These are phyloP conservation scores for Plasmodium inui DNA, from an alignment of 169 alveolate genomes.

Conservation along the genomic window DNA sequence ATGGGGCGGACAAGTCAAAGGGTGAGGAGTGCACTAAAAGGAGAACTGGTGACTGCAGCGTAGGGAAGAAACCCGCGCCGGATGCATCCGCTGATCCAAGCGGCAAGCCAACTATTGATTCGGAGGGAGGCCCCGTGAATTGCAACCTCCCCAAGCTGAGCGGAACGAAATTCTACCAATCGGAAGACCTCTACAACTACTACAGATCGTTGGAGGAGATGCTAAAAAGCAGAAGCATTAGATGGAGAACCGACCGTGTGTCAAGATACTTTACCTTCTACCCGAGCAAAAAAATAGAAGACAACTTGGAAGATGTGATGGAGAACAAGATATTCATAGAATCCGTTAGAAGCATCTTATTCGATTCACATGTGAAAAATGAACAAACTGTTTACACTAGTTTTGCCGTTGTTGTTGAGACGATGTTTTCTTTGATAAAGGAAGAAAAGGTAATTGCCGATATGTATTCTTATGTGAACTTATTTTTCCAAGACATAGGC, in stretches of 20 bases:
- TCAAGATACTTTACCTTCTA: slow-evolving; percentile 37
- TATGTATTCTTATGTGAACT: slow-evolving; percentile 17
- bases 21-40: neutral
- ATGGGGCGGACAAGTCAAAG: neutral
- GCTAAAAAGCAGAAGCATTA: slow-evolving; percentile 5
- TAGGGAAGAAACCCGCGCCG: neutral
- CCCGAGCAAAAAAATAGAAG: neutral
- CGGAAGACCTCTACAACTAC: slow-evolving; percentile 23
- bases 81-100: neutral
- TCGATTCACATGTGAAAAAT: slow-evolving; percentile 14
- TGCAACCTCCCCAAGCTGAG: slow-evolving; percentile 7
- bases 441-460: slow-evolving; percentile 24
- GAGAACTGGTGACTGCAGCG: neutral
- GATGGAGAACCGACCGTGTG: neutral
- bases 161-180: neutral
- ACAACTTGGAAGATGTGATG: neutral
- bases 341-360: slow-evolving; percentile 43
- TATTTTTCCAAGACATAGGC: slow-evolving; percentile 32
- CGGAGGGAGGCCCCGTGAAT: neutral
- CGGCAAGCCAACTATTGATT: neutral
- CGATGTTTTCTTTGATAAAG: slow-evolving; percentile 25
- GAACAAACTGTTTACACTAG: slow-evolving; percentile 13
- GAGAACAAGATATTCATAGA: slow-evolving; percentile 31
- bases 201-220: slow-evolving; percentile 32
- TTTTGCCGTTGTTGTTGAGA: slow-evolving; percentile 39